These are phyloP conservation scores for Xylaria bambusicola DNA, from an alignment of 495 filamentous ascomycete genomes.

Conservation along the genomic window DNA sequence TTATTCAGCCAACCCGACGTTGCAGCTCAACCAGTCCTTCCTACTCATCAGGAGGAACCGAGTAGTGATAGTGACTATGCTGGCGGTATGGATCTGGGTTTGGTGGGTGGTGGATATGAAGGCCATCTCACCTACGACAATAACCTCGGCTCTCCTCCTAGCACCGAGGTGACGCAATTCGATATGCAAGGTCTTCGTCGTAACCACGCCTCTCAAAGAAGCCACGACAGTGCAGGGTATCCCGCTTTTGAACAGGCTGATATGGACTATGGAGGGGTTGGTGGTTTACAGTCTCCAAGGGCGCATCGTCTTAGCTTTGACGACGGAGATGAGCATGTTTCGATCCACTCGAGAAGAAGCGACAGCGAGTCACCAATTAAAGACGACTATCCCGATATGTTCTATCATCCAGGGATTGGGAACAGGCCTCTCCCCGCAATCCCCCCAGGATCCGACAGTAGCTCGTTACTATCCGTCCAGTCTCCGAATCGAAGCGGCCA, in stretches of 20 bases:
- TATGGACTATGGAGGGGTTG: conserved; percentile 78
- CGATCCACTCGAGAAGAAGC: conserved; percentile 51
- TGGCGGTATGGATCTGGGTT: conserved; percentile 67
- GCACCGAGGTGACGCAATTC: conserved; percentile 27
- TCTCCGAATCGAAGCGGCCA: conserved; percentile 33
- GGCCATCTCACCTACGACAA: conserved; percentile 74
- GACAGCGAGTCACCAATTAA: conserved; percentile 57
- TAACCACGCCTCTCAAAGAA: conserved; percentile 39
- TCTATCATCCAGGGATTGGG: conserved; percentile 83
- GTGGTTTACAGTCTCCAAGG: conserved; percentile 75
- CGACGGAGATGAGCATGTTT: conserved; percentile 80
- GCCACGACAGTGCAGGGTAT: conserved; percentile 37
- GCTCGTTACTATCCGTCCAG: conserved; percentile 40
- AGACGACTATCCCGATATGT: conserved; percentile 82
- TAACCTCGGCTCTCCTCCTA: conserved; percentile 47
- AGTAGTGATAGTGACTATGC: conserved; percentile 72
- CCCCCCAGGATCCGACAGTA: conserved; percentile 55
- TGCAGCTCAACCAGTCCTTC: conserved; percentile 34
- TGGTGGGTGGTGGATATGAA: conserved; percentile 74
- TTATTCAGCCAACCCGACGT: conserved; percentile 42
- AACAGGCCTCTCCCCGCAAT: conserved; percentile 78
- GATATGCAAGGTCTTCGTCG: conserved; percentile 37
- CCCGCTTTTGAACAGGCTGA: conserved; percentile 44
- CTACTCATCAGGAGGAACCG: conserved; percentile 46
- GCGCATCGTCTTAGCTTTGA: conserved; percentile 82